Conservation (phyloP, 2,329 filamentous ascomycete genomes). For the Leptographium lundbergii region DNA sequence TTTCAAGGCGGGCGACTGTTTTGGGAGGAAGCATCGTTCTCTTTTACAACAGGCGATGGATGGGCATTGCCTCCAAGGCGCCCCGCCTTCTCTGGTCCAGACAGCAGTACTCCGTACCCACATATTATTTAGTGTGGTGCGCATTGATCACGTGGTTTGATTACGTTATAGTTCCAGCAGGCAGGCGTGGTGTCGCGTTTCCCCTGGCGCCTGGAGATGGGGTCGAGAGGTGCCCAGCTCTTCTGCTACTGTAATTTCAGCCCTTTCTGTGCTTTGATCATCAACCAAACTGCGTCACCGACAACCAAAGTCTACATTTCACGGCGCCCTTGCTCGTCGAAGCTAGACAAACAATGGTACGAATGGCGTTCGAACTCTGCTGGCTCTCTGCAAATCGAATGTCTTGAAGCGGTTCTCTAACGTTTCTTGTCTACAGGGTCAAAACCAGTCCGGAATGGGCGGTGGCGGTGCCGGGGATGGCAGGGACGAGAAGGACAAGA, state of each 20-base stretch:
- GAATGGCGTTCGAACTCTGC: not conserved
- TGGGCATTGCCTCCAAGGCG: not conserved
- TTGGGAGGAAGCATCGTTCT: not conserved
- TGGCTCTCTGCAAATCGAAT: not conserved
- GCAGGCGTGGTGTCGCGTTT: constrained; percentile 26
- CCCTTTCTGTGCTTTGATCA: not conserved
- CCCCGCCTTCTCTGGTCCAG: not conserved
- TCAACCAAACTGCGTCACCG: not conserved
- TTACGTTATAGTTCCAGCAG: not conserved
- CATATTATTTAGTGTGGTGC: not conserved
- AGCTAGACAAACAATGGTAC: not conserved
- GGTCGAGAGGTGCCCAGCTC: not conserved
- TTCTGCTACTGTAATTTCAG: not conserved
- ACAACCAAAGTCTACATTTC: not conserved
- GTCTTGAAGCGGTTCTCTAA: not conserved
- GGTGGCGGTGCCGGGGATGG: constrained; percentile 55
- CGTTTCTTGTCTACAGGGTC: constrained; percentile 43
- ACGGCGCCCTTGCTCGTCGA: not conserved
- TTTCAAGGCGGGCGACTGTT: not conserved
- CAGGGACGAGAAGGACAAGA: constrained; percentile 85
- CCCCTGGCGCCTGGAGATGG: constrained; percentile 26
- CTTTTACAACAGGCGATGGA: not conserved
- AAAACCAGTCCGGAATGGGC: constrained; percentile 79
- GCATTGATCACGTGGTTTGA: not conserved
- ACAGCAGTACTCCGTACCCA: not conserved